Evolutionary conservation across 306 rosid species (phyloP), one percentile per base, ranked within the genome.

Genomic region (Pyrus betulifolia): DNA sequence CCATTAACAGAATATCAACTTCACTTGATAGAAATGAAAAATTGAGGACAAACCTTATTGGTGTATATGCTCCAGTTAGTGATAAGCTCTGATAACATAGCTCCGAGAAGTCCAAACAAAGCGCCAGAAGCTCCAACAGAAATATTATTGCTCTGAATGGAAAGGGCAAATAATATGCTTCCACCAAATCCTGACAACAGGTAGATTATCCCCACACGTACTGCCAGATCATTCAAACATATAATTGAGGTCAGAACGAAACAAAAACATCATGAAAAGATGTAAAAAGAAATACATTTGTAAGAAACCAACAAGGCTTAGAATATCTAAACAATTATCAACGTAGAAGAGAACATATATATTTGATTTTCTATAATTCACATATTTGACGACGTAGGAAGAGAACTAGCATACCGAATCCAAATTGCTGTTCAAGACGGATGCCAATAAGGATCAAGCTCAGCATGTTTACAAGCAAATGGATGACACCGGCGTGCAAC

Each of bases 41-140:
- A 1, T 27, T 23, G 11, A 67, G 28, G 66, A 55, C 67, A 25
- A 28, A 83, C 89, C 87, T 86, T 86, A 27, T 83, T 83, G 33
- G 84, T 19, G 59, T 86, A 86, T 31, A 81, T 81, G 27, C 55
- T 83, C 89, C 89, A 86, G 70, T 86, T 86, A 3, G 87, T 81
- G 33, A 86, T 54, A 40, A 86, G 89, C 79, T 86, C 89, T 0
- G 89, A 86, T 11, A 86, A 59, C 89, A 86, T 86, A 12, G 87
- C 87, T 72, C 89, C 89, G 1, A 86, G 80, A 69, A 86, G 87
- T 42, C 89, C 89, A 79, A 83, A 86, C 31, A 86, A 76, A 25
- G 89, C 87, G 55, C 87, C 87, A 35, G 89, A 86, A 54, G 89
- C 89, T 55, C 89, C 89, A 40, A 86, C 87, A 5, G 87, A 80